Evolutionary conservation across 2,329 filamentous ascomycete species (phyloP).

Genomic region (Drechmeria coniospora): DNA sequence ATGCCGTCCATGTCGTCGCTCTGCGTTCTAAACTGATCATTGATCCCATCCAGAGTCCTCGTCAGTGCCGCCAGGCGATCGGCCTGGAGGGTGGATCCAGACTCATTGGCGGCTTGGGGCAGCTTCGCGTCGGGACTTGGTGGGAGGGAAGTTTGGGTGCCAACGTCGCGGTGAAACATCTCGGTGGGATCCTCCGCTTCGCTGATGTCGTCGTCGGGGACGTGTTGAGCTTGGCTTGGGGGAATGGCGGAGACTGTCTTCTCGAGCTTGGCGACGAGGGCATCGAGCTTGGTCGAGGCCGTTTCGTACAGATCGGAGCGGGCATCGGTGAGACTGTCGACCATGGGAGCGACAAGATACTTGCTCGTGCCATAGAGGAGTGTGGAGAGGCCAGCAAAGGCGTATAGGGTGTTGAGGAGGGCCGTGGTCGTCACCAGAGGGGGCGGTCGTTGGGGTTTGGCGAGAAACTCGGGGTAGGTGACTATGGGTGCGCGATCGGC

Average conservation of each 20-base stretch:
- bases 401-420: constrained; percentile 43
- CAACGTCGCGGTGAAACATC: constrained; percentile 67
- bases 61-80: constrained; percentile 27
- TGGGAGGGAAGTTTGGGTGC: constrained; percentile 52
- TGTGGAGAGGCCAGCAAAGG: constrained; percentile 40
- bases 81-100: constrained; percentile 22
- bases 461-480: constrained; percentile 56
- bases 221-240: constrained; percentile 7
- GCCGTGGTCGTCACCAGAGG: constrained; percentile 46
- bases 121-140: constrained; percentile 3
- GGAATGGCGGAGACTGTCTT: constrained; percentile 47
- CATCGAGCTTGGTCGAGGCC: constrained; percentile 27
- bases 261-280: constrained; percentile 36
- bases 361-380: constrained; percentile 57
- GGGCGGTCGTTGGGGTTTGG: constrained; percentile 36
- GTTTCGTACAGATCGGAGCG: constrained; percentile 36
- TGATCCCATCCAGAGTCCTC: constrained; percentile 25
- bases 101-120: constrained; percentile 6
- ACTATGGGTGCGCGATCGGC: constrained; percentile 42
- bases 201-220: constrained; percentile 19
- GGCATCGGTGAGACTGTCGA: constrained; percentile 33
- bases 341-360: constrained; percentile 51
- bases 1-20: constrained; percentile 34
- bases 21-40: constrained; percentile 26
- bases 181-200: constrained; percentile 53